Evolutionary conservation across 441 rosid species (phyloP).

Genomic region (Cnidoscolus chayamansa): DNA sequence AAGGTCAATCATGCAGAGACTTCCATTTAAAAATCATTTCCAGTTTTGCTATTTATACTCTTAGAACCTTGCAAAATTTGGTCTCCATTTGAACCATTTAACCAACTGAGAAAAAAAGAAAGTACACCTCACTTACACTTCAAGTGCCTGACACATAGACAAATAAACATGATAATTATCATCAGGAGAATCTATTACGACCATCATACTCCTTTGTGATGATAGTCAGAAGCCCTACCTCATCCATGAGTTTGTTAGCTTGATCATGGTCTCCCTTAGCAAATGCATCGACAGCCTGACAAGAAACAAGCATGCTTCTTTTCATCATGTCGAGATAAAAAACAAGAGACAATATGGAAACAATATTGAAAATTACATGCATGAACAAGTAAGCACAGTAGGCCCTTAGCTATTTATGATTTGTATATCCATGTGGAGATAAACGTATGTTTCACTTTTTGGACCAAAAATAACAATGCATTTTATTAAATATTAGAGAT

Average conservation of each 20-base stretch:
- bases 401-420: not conserved
- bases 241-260: slow-evolving; percentile 43
- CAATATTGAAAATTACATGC: slow-evolving; percentile 1
- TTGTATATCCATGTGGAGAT: not conserved
- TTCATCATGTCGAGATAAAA: slow-evolving; percentile 10
- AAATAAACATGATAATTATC: not conserved
- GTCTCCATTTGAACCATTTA: not conserved
- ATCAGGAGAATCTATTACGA: not conserved
- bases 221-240: slow-evolving; percentile 34
- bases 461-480: not conserved
- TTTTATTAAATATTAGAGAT: not conserved
- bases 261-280: slow-evolving; percentile 38
- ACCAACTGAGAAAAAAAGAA: not conserved
- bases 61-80: not conserved
- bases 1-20: not conserved
- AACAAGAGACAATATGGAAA: not conserved
- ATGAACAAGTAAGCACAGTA: not conserved
- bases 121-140: not conserved
- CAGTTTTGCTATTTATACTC: not conserved
- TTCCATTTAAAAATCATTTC: not conserved
- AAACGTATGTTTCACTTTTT: not conserved
- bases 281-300: slow-evolving; percentile 56
- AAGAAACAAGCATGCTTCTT: slow-evolving; percentile 14
- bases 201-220: not conserved
- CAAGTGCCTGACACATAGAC: slow-evolving; percentile 10